These are phyloP conservation scores for Penicillium janthinellum DNA, from an alignment of 2,329 filamentous ascomycete genomes.

Conservation along the genomic window DNA sequence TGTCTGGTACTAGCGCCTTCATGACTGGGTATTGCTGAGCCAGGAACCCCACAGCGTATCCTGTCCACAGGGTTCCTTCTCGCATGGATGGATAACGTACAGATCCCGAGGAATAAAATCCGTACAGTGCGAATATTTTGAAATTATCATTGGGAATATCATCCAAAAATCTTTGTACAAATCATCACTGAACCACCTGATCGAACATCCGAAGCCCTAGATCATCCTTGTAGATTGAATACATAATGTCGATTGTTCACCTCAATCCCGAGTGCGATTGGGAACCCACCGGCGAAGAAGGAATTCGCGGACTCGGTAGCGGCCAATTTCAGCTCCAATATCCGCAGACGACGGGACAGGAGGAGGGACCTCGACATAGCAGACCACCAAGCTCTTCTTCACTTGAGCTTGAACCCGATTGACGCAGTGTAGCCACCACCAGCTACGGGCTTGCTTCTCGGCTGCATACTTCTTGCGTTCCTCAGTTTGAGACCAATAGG, in stretches of 20 bases:
- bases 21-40: too few species aligned
- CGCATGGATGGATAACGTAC: too few species aligned
- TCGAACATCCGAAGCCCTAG: constrained; percentile 28
- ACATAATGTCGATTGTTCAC: neutral
- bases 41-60: too few species aligned
- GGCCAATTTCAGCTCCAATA: constrained; percentile 64
- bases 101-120: too few species aligned
- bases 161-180: neutral
- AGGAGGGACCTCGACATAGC: constrained; percentile 87
- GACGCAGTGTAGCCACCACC: constrained; percentile 72
- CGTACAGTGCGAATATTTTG: too few species aligned
- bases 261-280: constrained; percentile 70
- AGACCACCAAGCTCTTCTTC: constrained; percentile 82
- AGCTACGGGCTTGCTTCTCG: constrained; percentile 45
- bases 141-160: neutral
- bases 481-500: constrained; percentile 65
- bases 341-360: constrained; percentile 56
- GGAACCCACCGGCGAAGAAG: constrained; percentile 80
- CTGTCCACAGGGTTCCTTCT: too few species aligned
- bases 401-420: constrained; percentile 90
- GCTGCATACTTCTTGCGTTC: constrained; percentile 56
- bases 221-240: neutral
- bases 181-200: constrained; percentile 2
- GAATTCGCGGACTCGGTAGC: constrained; percentile 79
- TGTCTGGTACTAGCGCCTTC: constrained; percentile 18